These are phyloP conservation scores for Tuber umbilicatum DNA, from an alignment of 495 filamentous ascomycete genomes.

Conservation along the genomic window DNA sequence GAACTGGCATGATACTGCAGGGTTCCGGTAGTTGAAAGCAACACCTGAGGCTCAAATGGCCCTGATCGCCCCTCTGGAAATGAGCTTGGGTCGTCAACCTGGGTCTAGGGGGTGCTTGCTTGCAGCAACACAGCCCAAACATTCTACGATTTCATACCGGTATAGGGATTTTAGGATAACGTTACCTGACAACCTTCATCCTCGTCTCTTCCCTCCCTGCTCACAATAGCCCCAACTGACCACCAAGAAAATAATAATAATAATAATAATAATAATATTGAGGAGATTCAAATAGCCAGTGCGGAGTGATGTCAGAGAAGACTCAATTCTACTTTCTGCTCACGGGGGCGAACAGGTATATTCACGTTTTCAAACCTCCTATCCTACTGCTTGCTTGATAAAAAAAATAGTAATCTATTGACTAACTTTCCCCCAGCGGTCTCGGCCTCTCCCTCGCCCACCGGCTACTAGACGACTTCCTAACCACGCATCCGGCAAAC, in stretches of 20 bases:
- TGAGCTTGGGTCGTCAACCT: too few species aligned
- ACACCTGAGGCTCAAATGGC: too few species aligned
- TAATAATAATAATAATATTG: not conserved
- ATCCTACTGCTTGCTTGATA: not conserved
- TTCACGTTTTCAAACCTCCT: not conserved
- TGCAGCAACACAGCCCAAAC: too few species aligned
- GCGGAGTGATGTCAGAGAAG: slow-evolving; percentile 15
- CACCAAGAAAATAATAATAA: not conserved
- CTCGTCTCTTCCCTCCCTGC: not conserved
- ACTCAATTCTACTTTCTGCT: slow-evolving; percentile 50
- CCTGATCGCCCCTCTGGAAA: too few species aligned
- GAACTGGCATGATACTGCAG: too few species aligned
- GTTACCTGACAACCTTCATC: not conserved
- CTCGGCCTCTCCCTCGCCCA: slow-evolving; percentile 80
- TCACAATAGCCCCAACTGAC: not conserved
- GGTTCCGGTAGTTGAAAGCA: too few species aligned
- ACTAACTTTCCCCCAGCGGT: slow-evolving; percentile 55
- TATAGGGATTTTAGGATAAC: too few species aligned
- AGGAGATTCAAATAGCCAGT: not conserved
- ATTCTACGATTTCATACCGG: too few species aligned
- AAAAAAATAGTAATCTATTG: slow-evolving; percentile 27
- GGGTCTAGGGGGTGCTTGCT: too few species aligned
- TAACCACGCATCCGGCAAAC: slow-evolving; percentile 55
- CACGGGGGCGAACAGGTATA: slow-evolving; percentile 69
- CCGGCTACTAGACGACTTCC: slow-evolving; percentile 87